Evolutionary conservation across 2,329 filamentous ascomycete species (phyloP).

Genomic region (Corynespora cassiicola): DNA sequence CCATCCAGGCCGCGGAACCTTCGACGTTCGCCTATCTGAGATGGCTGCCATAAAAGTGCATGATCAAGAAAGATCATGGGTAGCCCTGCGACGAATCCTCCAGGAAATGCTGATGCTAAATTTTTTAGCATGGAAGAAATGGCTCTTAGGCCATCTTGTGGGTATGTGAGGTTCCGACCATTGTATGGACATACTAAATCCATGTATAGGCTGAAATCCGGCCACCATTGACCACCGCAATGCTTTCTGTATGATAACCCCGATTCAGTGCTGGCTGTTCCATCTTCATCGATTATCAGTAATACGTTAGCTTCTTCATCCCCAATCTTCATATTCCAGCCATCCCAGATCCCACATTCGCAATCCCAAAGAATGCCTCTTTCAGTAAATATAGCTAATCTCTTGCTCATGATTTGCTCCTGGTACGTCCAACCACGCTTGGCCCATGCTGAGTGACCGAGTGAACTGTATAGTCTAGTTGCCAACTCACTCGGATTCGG

Average conservation of each 20-base stretch:
- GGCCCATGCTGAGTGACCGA: neutral
- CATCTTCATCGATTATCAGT: no score
- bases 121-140: constrained; percentile 10
- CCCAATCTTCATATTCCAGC: no score
- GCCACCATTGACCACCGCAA: no score
- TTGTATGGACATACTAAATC: constrained; percentile 13
- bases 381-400: constrained; percentile 7
- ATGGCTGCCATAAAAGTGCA: constrained; percentile 13
- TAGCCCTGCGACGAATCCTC: constrained; percentile 10
- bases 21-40: constrained; percentile 1
- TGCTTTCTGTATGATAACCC: no score
- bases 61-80: constrained; percentile 10
- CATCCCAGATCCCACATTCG: constrained; percentile 7
- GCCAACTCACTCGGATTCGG: no score
- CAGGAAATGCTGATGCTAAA: constrained; percentile 3
- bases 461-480: neutral
- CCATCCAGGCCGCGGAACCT: no score
- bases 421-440: constrained; percentile 12
- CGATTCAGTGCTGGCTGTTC: no score
- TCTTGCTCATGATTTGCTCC: constrained; percentile 11
- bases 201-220: constrained; percentile 9
- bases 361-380: constrained; percentile 6
- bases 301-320: neutral
- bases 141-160: constrained; percentile 9
- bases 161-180: constrained; percentile 6